Base-by-base conservation (phyloP, 2,329 filamentous ascomycete species). In the Botrytis tulipae region DNA sequence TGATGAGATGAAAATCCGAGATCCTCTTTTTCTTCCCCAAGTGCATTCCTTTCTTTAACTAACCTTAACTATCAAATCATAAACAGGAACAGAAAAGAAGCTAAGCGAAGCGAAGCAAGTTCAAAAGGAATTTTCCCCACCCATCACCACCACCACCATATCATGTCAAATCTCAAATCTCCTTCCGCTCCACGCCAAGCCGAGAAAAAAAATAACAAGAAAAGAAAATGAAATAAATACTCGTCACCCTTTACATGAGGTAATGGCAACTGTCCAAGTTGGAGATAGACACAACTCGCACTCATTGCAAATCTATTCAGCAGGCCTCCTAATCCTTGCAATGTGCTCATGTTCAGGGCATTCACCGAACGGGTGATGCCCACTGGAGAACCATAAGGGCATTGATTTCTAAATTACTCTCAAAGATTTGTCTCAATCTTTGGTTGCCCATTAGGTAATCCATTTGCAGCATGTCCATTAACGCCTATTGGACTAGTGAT, bases 401-500 rank as follows among this genome's bases (percentile, higher is more conserved):
- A 57, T 18, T 18, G 14, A 22, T 42, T 69, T 57, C 1, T 18
- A 57, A 57, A 32, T 44, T 57, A n/a, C 14, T 29, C 37, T 57
- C 44, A 63, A 48, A 75, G 70, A 61, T 77, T 63, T 25, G 75
- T 44, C 62, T 81, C 80, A 18, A 79, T 76, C 74, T 81, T 81
- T 16, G 79, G 57, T 59, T 77, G 78, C 9, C 78, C 79, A 74
- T 80, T 82, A 25, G 77, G 66, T 65, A 80, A 66, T 29, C 80
- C 80, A 74, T 81, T 81, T 35, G 76, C 54, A 54, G 71, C 73
- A 76, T 81, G 80, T 10, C 80, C 80, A 71, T 81, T 81, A 51
- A 80, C 76, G 14, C 74, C 77, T 46, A 85, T 84, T 0, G 88
- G 86, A 40, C 87, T 84, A 9, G 82, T 82, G 77, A 82, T 87